These are phyloP conservation scores for Paulownia fortunei DNA, from an alignment of 257 asterid genomes.

Conservation along the genomic window DNA sequence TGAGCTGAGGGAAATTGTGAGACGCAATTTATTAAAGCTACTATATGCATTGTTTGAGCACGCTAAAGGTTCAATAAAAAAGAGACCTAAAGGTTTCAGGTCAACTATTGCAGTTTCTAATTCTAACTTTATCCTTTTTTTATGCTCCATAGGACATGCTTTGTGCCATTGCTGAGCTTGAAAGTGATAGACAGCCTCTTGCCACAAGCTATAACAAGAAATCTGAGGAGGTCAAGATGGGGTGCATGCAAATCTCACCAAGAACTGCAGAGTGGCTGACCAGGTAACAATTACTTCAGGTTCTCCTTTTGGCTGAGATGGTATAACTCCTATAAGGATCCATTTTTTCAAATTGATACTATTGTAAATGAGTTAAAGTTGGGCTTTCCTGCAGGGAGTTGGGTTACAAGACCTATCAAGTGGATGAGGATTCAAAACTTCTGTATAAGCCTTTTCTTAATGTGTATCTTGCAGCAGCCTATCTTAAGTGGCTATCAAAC, in stretches of 20 bases:
- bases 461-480: constrained; percentile 91
- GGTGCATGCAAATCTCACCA: constrained; percentile 81
- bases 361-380: constrained; percentile 27
- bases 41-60: neutral
- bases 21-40: neutral
- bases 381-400: constrained; percentile 65
- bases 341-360: constrained; percentile 8
- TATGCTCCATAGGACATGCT: constrained; percentile 73
- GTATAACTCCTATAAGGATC: neutral
- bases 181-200: constrained; percentile 84
- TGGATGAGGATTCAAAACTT: constrained; percentile 50
- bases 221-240: constrained; percentile 62
- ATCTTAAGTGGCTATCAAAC: constrained; percentile 83
- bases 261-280: constrained; percentile 83
- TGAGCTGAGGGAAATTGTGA: neutral
- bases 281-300: constrained; percentile 45
- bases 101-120: constrained; percentile 12
- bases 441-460: constrained; percentile 78
- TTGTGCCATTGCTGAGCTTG: constrained; percentile 93
- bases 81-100: neutral
- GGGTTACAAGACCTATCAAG: constrained; percentile 63
- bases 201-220: constrained; percentile 67
- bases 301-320: neutral
- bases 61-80: constrained; percentile 17
- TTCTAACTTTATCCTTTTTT: constrained; percentile 8